These are phyloP conservation scores for Pluteus cervinus DNA, from an alignment of 768 basidiomycete genomes.

Conservation along the genomic window DNA sequence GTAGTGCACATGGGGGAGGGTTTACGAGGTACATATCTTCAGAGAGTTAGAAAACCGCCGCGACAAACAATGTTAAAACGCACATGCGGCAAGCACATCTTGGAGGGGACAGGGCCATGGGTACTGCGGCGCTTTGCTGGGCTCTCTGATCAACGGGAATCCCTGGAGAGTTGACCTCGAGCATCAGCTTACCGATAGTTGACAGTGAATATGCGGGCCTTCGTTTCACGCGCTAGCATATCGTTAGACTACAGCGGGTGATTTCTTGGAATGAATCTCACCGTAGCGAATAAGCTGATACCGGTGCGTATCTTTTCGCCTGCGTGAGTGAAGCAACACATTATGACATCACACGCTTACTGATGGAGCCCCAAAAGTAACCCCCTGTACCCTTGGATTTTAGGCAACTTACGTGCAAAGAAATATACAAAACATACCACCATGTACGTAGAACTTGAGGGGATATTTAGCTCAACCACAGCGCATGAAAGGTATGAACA, in stretches of 20 bases:
- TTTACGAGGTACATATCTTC: constrained; percentile 77
- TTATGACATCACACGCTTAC: constrained; percentile 68
- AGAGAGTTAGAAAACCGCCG: neutral
- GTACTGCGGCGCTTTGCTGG: no score
- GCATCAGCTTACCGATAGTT: constrained; percentile 81
- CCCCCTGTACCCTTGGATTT: no score
- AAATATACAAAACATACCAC: no score
- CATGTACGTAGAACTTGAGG: constrained; percentile 77
- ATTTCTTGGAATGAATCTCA: constrained; percentile 38
- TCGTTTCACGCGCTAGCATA: constrained; percentile 87
- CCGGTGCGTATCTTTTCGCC: no score
- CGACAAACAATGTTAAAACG: constrained; percentile 23
- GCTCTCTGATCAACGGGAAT: no score
- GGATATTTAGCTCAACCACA: no score
- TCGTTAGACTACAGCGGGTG: constrained; percentile 76
- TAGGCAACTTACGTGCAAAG: no score
- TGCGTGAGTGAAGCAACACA: neutral
- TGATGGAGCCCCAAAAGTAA: constrained; percentile 80
- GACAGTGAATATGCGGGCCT: constrained; percentile 41
- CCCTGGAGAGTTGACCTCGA: no score
- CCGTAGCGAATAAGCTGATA: no score
- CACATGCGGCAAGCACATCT: constrained; percentile 84
- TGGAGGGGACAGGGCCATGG: constrained; percentile 93
- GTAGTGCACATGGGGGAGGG: constrained; percentile 77
- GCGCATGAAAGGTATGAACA: constrained; percentile 71